These are phyloP conservation scores for Ophiostoma piceae DNA, from an alignment of 2,329 filamentous ascomycete species.

Conservation along the genomic window DNA sequence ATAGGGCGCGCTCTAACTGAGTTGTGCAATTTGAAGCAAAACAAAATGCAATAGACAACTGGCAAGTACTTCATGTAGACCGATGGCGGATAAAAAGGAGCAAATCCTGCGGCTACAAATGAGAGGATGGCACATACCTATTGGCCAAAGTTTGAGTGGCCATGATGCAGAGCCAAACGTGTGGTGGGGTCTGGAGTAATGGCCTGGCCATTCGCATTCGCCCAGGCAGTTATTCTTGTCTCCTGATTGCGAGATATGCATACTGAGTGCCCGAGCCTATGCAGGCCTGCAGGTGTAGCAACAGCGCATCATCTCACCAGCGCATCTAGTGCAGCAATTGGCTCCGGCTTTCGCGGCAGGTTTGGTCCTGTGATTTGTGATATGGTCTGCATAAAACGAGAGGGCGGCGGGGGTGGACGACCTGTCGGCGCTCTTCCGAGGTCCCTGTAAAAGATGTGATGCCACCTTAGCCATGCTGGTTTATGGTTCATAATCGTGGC, in stretches of 20 bases:
- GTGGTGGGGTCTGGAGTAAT: constrained; percentile 4
- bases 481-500: not conserved
- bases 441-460: not conserved
- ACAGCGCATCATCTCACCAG: not conserved
- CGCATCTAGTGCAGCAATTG: not conserved
- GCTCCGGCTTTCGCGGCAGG: not conserved
- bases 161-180: not conserved
- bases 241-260: not conserved
- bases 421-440: not conserved
- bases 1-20: not conserved
- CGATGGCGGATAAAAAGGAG: not conserved
- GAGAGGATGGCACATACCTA: not conserved
- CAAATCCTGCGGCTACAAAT: not conserved
- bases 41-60: not conserved
- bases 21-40: not conserved
- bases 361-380: not conserved
- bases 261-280: not conserved
- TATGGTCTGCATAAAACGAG: not conserved
- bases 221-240: not conserved
- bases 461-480: not conserved
- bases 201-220: not conserved
- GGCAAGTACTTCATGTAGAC: not conserved
- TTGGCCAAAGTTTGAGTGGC: not conserved
- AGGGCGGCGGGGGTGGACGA: not conserved
- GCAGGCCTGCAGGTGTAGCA: not conserved